These are phyloP conservation scores for Sphagnum magellanicum DNA, from an alignment of 228 moss, liverwort and hornwort species.

Conservation along the genomic window DNA sequence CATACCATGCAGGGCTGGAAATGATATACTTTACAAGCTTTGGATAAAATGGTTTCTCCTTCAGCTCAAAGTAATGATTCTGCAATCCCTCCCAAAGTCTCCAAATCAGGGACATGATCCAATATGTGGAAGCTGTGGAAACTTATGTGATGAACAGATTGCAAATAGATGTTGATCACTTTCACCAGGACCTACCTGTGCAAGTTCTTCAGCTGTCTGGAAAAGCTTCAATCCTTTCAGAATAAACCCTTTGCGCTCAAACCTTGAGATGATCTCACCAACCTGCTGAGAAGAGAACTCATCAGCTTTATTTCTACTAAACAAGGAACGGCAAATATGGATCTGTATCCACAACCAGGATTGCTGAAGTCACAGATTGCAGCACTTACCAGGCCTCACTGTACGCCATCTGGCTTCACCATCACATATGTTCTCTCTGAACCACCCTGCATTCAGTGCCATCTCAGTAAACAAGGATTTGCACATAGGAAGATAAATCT, in stretches of 20 bases:
- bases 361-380: no score
- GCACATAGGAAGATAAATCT: no score
- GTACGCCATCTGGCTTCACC: constrained; percentile 97
- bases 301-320: no score
- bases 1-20: constrained; percentile 87
- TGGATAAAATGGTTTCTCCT: constrained; percentile 78
- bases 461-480: no score
- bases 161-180: no score
- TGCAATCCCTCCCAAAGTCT: constrained; percentile 9
- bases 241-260: constrained; percentile 85
- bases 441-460: constrained; percentile 19
- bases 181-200: constrained; percentile 34
- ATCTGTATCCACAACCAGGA: no score
- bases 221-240: constrained; percentile 82
- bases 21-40: constrained; percentile 74
- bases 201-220: constrained; percentile 69
- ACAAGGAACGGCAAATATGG: no score
- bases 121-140: no score
- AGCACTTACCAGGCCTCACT: constrained; percentile 67
- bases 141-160: no score
- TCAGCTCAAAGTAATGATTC: constrained; percentile 80
- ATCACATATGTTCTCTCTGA: constrained; percentile 78
- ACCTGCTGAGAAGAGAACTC: constrained; percentile 24
- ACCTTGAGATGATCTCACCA: constrained; percentile 81
- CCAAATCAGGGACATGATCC: no score